Conservation (phyloP, 2,329 filamentous ascomycete species). For the Fusarium odoratissimum region DNA sequence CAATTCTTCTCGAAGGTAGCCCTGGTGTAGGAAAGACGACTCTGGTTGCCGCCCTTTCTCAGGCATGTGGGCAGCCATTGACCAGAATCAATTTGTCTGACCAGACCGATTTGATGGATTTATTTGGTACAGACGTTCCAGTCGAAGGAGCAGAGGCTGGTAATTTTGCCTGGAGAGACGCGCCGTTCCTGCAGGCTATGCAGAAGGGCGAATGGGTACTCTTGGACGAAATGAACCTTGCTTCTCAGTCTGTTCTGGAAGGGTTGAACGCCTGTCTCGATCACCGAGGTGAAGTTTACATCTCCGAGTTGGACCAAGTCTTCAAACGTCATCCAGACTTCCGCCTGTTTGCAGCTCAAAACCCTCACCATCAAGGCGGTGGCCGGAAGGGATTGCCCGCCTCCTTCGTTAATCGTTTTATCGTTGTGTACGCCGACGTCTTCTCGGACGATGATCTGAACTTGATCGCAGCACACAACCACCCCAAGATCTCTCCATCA, state of each 20-base stretch:
- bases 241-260: constrained; percentile 95
- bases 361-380: constrained; percentile 96
- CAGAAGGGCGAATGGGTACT: constrained; percentile 97
- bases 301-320: constrained; percentile 93
- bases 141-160: constrained; percentile 92
- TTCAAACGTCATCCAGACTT: constrained; percentile 92
- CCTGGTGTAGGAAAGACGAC: constrained; percentile 99
- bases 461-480: constrained; percentile 83
- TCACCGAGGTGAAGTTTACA: constrained; percentile 94
- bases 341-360: constrained; percentile 95
- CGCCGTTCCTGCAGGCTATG: constrained; percentile 95
- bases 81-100: constrained; percentile 97
- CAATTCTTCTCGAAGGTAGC: constrained; percentile 93
- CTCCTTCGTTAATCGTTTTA: constrained; percentile 98
- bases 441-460: constrained; percentile 85
- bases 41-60: constrained; percentile 85
- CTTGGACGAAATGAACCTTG: constrained; percentile 98
- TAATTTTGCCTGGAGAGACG: constrained; percentile 94
- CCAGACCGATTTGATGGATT: constrained; percentile 96
- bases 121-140: constrained; percentile 96
- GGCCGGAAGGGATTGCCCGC: constrained; percentile 93
- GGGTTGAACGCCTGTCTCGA: constrained; percentile 96
- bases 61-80: constrained; percentile 81
- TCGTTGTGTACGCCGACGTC: constrained; percentile 95
- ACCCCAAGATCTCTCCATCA: constrained; percentile 69